Conservation (phyloP, 2,329 filamentous ascomycete genomes). For the Rhynchosporium agropyri region DNA sequence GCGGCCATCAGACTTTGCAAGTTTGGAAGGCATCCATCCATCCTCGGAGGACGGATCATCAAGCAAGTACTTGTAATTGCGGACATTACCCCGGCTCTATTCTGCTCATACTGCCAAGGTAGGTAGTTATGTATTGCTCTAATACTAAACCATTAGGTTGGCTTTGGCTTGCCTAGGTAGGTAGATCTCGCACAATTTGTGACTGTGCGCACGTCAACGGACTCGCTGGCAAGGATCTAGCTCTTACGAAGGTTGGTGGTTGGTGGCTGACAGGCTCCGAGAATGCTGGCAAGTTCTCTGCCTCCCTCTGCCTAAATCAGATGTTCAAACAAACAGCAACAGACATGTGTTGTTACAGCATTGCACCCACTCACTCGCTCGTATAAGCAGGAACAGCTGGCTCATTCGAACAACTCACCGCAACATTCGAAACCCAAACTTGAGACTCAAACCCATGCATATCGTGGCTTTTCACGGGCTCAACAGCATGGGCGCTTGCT, state of each 20-base stretch:
- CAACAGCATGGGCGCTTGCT: neutral
- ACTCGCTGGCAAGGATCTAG: conserved; percentile 12
- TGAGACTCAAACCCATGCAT: neutral
- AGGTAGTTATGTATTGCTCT: neutral
- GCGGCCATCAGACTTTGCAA: too few relatives aligned
- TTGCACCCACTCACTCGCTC: too few relatives aligned
- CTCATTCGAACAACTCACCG: conserved; percentile 8
- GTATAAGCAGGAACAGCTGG: conserved; percentile 7
- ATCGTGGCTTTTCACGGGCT: conserved; percentile 3
- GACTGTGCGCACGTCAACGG: conserved; percentile 11
- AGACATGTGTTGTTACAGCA: conserved; percentile 1
- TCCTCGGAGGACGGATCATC: too few relatives aligned
- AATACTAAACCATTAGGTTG: too few relatives aligned
- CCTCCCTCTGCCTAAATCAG: neutral
- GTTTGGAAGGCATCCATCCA: too few relatives aligned
- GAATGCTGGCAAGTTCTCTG: neutral
- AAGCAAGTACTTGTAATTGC: too few relatives aligned
- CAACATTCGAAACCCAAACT: neutral
- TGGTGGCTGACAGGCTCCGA: neutral
- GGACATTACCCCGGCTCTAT: too few relatives aligned
- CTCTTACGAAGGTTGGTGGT: neutral
- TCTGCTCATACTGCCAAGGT: too few relatives aligned
- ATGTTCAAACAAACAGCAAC: neutral
- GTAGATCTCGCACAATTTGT: conserved; percentile 5
- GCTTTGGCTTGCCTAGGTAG: neutral